phyloP scores from a whole-genome alignment of 164 flowering plant genomes.

The Dillenia suffruticosa region DNA sequence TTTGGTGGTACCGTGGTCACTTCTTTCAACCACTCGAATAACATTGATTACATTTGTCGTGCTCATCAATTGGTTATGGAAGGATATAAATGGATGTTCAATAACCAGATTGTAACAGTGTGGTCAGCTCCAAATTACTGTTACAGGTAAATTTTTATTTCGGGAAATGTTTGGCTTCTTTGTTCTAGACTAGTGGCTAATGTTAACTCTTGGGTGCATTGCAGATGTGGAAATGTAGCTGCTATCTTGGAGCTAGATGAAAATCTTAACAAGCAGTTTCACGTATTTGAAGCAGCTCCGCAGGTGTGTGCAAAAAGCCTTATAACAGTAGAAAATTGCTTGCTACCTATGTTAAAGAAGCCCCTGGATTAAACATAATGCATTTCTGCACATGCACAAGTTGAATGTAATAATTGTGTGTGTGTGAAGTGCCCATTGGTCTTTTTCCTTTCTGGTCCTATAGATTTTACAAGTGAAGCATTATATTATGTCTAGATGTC shows the following conservation, averaged over 20 bases:
- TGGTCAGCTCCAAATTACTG: conserved; percentile 99
- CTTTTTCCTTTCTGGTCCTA: not conserved
- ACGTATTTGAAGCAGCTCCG: conserved; percentile 98
- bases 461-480: not conserved
- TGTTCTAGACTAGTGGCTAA: not conserved
- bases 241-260: conserved; percentile 98
- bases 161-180: not conserved
- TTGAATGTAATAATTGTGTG: not conserved
- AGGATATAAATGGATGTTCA: conserved; percentile 99
- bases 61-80: conserved; percentile 99
- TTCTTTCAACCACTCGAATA: conserved; percentile 82
- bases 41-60: conserved; percentile 89
- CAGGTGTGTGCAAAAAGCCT: conserved; percentile 49
- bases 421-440: not conserved
- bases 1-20: conserved; percentile 94
- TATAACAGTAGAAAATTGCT: not conserved
- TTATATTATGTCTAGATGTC: no score
- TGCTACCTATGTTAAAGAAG: not conserved
- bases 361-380: not conserved
- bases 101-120: conserved; percentile 90
- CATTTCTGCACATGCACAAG: not conserved
- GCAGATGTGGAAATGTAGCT: conserved; percentile 99
- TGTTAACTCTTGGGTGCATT: conserved; percentile 15
- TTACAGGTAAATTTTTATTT: conserved; percentile 56
- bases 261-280: conserved; percentile 81